A percentile compares a stretch with the other conserved stretches of the same genome.
These are phyloP conservation scores for Pythium brachiatum DNA, from an alignment of 352 stramenopile species.

Conservation along the genomic window DNA sequence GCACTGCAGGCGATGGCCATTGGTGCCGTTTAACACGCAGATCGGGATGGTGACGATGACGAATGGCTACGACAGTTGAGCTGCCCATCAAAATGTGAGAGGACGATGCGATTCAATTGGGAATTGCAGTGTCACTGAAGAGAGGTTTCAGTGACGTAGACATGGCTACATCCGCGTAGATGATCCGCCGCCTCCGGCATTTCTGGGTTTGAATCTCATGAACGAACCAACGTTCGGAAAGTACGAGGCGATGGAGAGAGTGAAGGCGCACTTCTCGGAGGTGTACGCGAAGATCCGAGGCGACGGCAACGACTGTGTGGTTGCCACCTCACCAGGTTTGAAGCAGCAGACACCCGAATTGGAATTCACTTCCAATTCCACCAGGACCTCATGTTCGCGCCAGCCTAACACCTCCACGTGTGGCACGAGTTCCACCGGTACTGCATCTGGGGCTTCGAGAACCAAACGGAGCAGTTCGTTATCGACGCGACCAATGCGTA, in stretches of 20 bases:
- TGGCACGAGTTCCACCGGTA: slow-evolving; percentile 63
- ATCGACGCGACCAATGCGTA: slow-evolving; percentile 4
- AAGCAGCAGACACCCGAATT: slow-evolving; percentile 30
- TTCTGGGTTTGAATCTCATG: slow-evolving; percentile 53
- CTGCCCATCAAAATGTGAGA: too few species aligned
- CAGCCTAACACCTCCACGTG: slow-evolving; percentile 46
- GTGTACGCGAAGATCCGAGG: slow-evolving; percentile 41
- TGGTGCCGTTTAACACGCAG: background rate
- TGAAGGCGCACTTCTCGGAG: slow-evolving; percentile 40
- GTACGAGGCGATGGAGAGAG: slow-evolving; percentile 2
- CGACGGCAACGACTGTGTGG: slow-evolving; percentile 42
- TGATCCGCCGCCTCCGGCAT: slow-evolving; percentile 24
- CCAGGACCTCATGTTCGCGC: slow-evolving; percentile 30
- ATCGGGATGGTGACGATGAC: slow-evolving; percentile 3
- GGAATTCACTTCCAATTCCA: too few species aligned
- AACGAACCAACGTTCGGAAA: slow-evolving; percentile 40
- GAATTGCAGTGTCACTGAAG: background rate
- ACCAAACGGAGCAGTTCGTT: slow-evolving; percentile 24
- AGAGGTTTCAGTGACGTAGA: background rate
- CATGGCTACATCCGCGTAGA: background rate
- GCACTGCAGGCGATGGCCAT: background rate
- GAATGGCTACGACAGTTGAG: background rate
- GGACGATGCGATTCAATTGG: background rate
- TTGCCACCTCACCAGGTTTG: slow-evolving; percentile 41
- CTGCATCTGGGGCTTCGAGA: slow-evolving; percentile 45